Base-by-base conservation (phyloP, 2,329 filamentous ascomycete species). In the Diaporthe vexans region DNA sequence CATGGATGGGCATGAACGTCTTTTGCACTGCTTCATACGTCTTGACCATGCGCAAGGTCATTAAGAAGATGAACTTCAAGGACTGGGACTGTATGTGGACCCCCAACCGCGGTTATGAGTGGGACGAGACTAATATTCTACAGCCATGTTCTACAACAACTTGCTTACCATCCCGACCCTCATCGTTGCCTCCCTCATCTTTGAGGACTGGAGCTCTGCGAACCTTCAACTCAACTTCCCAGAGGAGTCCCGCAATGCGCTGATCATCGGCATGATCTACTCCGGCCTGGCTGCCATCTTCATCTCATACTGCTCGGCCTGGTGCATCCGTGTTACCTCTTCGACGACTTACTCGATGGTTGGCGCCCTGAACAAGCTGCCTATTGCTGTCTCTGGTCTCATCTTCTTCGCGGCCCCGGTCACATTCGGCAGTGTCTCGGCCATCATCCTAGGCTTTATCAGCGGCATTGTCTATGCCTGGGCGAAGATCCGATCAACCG, bases 71-170 rank as follows among this genome's bases (percentile, higher is more conserved):
- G 88, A 98, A 98, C 89, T 98, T 99, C 87, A 98, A 98, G 90
- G 97, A 98, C 84, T 98, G 97, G 88, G 97, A 99, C 84, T 98
- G 96, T 98, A 90, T 86, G 96, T 92, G 40, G 56, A 56, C 17
- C 43, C 73, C 57, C 37, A 61, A 73, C 15, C 56, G 21, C 48
- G n/a, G 29, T 29, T 37, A 71, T 76, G 71, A 40, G 72, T 51
- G 33, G 7, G 37, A 26, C 85, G 81, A 63, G n/a, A 75, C 57
- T 67, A 33, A 57, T 11, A 56, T 51, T 73, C 10, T 48, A 63
- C 77, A 98, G 96, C 95, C 81, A 99, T 98, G 97, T 98, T 97
- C 87, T 99, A 99, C 89, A 99, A 99, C 91, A 98, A 99, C 85
- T 90, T 98, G 63, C 91, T 99, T 78, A 97, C 95, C 73, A 98